These are phyloP conservation scores for Eucalyptus victrix DNA, from an alignment of 345 rosid genomes.

Conservation along the genomic window DNA sequence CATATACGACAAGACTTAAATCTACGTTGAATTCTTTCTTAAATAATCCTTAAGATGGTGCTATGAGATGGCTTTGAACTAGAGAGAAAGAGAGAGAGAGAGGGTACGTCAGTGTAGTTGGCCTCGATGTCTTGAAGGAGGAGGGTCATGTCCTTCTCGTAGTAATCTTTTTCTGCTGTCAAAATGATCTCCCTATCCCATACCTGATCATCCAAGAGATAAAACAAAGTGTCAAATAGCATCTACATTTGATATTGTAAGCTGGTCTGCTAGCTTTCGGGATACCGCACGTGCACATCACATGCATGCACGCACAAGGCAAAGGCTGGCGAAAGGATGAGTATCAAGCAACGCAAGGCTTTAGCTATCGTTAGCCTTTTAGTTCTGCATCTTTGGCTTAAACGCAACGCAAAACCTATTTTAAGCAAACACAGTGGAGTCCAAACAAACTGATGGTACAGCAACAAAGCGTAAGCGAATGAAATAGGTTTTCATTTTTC, in stretches of 20 bases:
- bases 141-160: constrained; percentile 59
- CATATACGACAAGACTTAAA: background rate
- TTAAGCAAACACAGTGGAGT: background rate
- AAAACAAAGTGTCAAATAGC: background rate
- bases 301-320: background rate
- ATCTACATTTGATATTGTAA: background rate
- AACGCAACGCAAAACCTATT: background rate
- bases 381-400: background rate
- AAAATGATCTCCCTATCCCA: constrained; percentile 94
- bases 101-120: constrained; percentile 62
- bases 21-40: background rate
- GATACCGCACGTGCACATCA: background rate
- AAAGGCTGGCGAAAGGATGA: background rate
- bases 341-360: background rate
- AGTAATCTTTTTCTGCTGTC: constrained; percentile 58
- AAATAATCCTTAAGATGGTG: background rate
- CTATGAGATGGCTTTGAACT: background rate
- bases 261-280: background rate
- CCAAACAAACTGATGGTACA: background rate
- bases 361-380: background rate
- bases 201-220: constrained; percentile 12
- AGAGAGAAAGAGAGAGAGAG: background rate
- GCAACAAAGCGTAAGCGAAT: background rate
- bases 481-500: background rate
- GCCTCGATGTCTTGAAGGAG: constrained; percentile 54